Conservation (phyloP, 352 stramenopile genomes). For the Albugo laibachii region DNA sequence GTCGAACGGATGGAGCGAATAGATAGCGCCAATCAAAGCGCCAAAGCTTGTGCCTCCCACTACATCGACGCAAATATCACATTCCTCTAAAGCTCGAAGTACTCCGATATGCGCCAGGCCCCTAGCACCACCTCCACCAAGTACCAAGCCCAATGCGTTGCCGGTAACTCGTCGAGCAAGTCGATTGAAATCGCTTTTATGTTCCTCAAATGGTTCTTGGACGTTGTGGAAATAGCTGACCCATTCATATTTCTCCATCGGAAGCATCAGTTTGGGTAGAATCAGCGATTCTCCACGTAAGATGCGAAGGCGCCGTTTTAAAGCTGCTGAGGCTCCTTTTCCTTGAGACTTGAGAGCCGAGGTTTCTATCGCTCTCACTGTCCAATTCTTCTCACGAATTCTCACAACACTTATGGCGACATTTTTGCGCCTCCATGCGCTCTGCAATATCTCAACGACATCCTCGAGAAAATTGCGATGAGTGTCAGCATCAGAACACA, state of each 20-base stretch:
- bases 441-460: constrained; percentile 39
- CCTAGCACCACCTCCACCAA: constrained; percentile 84
- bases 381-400: constrained; percentile 56
- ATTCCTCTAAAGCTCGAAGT: constrained; percentile 81
- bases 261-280: constrained; percentile 41
- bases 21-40: constrained; percentile 68
- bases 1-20: constrained; percentile 55
- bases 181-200: constrained; percentile 58
- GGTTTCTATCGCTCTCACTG: constrained; percentile 18
- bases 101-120: constrained; percentile 90
- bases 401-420: constrained; percentile 56
- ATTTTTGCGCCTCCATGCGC: constrained; percentile 52
- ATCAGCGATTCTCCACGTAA: constrained; percentile 27
- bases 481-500: constrained; percentile 52
- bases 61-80: constrained; percentile 84
- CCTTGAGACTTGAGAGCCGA: not conserved
- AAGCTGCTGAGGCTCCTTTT: not conserved
- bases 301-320: constrained; percentile 18
- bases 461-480: not conserved
- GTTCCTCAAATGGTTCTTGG: constrained; percentile 51
- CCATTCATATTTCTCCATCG: constrained; percentile 75
- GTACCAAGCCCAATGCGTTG: constrained; percentile 82
- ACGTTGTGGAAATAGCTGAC: constrained; percentile 76
- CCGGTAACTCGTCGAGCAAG: constrained; percentile 82
- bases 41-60: constrained; percentile 85